phyloP scores from a whole-genome alignment of 164 flowering plant species.

The Berberis thunbergii region DNA sequence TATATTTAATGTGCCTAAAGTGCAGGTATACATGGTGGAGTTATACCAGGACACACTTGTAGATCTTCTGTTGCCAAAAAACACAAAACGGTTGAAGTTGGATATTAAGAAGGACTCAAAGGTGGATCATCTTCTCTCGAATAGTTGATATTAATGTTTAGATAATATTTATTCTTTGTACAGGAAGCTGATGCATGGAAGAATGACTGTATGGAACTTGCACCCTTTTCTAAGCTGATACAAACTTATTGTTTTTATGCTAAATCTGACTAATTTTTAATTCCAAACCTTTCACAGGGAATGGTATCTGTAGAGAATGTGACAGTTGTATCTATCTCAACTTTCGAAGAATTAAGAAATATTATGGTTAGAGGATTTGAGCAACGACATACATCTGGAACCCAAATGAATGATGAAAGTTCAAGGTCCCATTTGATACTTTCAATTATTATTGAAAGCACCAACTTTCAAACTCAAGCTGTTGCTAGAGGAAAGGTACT shows the following conservation, averaged over 20 bases:
- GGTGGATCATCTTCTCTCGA: constrained; percentile 30
- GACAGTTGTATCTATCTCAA: constrained; percentile 58
- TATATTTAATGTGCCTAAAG: neutral
- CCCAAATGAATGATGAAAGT: constrained; percentile 97
- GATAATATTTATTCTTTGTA: too few species aligned
- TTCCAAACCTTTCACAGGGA: constrained; percentile 37
- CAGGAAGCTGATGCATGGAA: too few species aligned
- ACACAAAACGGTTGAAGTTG: constrained; percentile 55
- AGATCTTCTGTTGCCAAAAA: constrained; percentile 78
- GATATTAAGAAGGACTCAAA: constrained; percentile 95
- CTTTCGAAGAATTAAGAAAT: constrained; percentile 59
- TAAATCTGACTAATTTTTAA: too few species aligned
- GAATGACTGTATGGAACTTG: too few species aligned
- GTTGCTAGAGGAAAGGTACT: constrained; percentile 89
- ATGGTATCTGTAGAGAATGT: constrained; percentile 92
- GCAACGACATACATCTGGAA: constrained; percentile 78
- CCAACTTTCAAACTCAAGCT: constrained; percentile 88
- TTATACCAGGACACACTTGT: constrained; percentile 90
- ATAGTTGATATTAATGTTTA: too few species aligned
- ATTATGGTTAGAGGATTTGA: constrained; percentile 79
- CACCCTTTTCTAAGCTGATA: too few species aligned
- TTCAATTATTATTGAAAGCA: constrained; percentile 84
- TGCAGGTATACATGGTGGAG: constrained; percentile 93
- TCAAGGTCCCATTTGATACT: constrained; percentile 93
- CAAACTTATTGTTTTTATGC: too few species aligned